Evolutionary conservation across 176 grass and related monocot species (phyloP).

Genomic region (Pontederia crassipes): DNA sequence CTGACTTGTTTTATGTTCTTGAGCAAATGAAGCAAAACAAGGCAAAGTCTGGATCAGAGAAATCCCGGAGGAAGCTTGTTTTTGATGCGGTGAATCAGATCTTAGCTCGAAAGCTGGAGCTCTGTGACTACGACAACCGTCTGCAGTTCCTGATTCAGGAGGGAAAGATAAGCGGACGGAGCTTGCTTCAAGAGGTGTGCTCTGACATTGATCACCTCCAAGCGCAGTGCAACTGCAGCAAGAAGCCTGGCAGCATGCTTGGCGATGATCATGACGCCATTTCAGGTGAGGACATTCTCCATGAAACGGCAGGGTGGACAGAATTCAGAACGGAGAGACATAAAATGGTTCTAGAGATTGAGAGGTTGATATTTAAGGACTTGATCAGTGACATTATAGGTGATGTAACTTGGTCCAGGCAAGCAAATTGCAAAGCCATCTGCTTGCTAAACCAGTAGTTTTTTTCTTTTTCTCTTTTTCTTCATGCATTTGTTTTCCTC

Average conservation of each 20-base stretch:
- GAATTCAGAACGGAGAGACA: constrained; percentile 32
- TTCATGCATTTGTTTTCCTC: no score
- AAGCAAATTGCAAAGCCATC: constrained; percentile 35
- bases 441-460: constrained; percentile 10
- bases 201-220: constrained; percentile 44
- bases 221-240: constrained; percentile 2
- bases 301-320: constrained; percentile 42
- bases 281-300: constrained; percentile 25
- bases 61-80: constrained; percentile 49
- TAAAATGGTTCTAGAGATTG: constrained; percentile 52
- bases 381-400: constrained; percentile 55
- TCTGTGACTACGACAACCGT: neutral
- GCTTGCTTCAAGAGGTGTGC: constrained; percentile 66
- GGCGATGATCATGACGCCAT: constrained; percentile 35
- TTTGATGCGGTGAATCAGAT: constrained; percentile 80
- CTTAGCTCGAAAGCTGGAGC: constrained; percentile 49
- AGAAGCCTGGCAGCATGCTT: constrained; percentile 16
- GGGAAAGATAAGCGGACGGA: constrained; percentile 32
- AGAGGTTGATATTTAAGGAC: constrained; percentile 62
- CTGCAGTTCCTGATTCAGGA: constrained; percentile 21
- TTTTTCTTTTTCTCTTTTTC: no score
- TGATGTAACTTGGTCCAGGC: constrained; percentile 22
- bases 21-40: constrained; percentile 52
- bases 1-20: constrained; percentile 74
- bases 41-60: constrained; percentile 15